Conservation (phyloP, 306 rosid species). For the Purshia tridentata region DNA sequence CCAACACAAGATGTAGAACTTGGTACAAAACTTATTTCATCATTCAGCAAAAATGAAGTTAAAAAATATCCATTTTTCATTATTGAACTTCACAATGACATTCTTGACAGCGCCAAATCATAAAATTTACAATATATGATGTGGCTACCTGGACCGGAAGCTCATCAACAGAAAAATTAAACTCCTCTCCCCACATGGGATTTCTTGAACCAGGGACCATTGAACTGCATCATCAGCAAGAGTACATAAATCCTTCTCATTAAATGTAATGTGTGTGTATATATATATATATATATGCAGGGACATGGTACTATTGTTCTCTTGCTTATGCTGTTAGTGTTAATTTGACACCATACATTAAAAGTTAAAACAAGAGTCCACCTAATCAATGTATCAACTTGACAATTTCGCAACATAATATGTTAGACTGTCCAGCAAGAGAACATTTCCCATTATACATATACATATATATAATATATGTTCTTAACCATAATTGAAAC, state of each 20-base stretch:
- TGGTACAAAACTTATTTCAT: not conserved
- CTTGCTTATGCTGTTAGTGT: too few relatives aligned
- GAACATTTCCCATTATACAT: too few relatives aligned
- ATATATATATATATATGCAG: not conserved
- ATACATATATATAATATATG: not conserved
- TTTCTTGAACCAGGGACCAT: slow-evolving; percentile 99
- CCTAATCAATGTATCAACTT: too few relatives aligned
- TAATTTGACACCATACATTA: too few relatives aligned
- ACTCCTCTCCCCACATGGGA: slow-evolving; percentile 99
- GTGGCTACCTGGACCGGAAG: slow-evolving; percentile 85
- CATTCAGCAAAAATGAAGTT: not conserved
- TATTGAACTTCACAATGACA: not conserved
- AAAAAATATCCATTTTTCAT: not conserved
- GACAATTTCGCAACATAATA: too few relatives aligned
- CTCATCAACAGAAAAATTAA: slow-evolving; percentile 90
- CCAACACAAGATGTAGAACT: not conserved
- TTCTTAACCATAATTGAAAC: not conserved
- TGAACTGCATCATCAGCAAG: slow-evolving; percentile 64
- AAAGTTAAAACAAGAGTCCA: too few relatives aligned
- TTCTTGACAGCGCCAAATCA: not conserved
- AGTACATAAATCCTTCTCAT: slow-evolving; percentile 9
- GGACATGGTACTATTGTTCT: too few relatives aligned
- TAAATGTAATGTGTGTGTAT: not conserved
- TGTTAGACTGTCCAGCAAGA: too few relatives aligned
- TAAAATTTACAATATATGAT: not conserved